Evolutionary conservation across 305 asterid species (phyloP).

Genomic region (Solanum hybrid): DNA sequence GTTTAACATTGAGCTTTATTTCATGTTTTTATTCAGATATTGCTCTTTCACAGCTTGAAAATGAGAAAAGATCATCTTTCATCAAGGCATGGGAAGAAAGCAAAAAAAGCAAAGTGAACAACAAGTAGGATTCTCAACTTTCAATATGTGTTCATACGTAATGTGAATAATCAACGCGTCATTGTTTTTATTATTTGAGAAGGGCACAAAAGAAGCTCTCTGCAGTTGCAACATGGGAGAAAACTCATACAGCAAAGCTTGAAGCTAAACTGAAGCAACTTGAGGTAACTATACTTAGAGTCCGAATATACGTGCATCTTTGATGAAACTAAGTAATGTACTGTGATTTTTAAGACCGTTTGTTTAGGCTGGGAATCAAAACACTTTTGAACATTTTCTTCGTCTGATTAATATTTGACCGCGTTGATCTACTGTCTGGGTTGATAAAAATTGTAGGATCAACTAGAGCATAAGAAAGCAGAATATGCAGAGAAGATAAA

Average conservation of each 20-base stretch:
- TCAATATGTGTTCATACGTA: neutral
- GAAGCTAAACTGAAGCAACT: slow-evolving; percentile 55
- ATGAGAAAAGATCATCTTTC: slow-evolving; percentile 54
- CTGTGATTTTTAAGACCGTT: neutral
- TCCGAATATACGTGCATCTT: neutral
- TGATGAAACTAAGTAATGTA: neutral
- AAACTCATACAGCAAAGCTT: slow-evolving; percentile 57
- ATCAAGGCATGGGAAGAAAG: slow-evolving; percentile 91
- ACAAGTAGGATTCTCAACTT: slow-evolving; percentile 43
- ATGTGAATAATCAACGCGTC: neutral
- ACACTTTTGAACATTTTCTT: neutral
- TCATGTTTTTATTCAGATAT: slow-evolving; percentile 34
- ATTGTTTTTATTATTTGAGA: slow-evolving; percentile 6
- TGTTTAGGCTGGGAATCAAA: neutral
- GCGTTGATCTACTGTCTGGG: neutral
- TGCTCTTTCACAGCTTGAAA: slow-evolving; percentile 71
- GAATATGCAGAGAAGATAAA: slow-evolving; percentile 15
- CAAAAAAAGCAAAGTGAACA: slow-evolving; percentile 74
- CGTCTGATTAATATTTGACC: neutral
- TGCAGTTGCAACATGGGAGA: slow-evolving; percentile 68
- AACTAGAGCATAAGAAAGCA: slow-evolving; percentile 66
- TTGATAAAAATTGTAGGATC: slow-evolving; percentile 33
- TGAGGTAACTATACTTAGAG: slow-evolving; percentile 37
- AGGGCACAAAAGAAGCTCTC: slow-evolving; percentile 77
- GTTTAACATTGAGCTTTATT: neutral